Evolutionary conservation across 345 rosid genomes (phyloP).

Genomic region (Erucastrum elatum): DNA sequence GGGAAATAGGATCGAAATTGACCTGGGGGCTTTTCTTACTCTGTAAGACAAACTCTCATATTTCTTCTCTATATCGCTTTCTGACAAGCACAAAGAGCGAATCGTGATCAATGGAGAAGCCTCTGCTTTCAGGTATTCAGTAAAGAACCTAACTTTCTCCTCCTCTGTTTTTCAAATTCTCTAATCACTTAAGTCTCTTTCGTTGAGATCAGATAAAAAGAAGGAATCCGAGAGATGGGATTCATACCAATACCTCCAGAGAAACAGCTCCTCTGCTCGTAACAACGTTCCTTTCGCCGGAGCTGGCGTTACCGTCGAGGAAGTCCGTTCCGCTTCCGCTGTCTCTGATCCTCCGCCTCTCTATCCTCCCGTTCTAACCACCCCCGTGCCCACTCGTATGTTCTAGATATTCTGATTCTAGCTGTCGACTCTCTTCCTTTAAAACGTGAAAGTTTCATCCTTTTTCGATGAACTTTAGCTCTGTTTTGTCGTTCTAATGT

Average conservation of each 20-base stretch:
- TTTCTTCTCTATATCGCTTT: neutral
- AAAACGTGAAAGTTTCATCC: neutral
- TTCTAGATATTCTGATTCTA: neutral
- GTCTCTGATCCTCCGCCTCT: slow-evolving; percentile 69
- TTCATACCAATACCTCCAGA: slow-evolving; percentile 73
- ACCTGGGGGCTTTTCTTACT: slow-evolving; percentile 14
- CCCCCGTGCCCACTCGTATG: slow-evolving; percentile 67
- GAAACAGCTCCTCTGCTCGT: slow-evolving; percentile 64
- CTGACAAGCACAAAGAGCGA: neutral
- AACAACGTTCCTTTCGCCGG: slow-evolving; percentile 66
- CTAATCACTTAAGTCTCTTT: neutral
- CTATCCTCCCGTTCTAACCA: slow-evolving; percentile 66
- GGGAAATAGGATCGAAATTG: slow-evolving; percentile 4
- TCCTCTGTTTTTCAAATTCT: neutral
- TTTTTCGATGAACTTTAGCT: neutral
- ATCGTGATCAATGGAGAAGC: slow-evolving; percentile 57
- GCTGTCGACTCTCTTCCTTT: neutral
- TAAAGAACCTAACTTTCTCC: neutral
- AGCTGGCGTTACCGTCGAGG: slow-evolving; percentile 78
- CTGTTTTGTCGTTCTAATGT: neutral
- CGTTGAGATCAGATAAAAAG: slow-evolving; percentile 40
- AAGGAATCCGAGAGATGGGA: slow-evolving; percentile 60
- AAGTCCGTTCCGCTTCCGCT: slow-evolving; percentile 87
- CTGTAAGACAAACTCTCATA: slow-evolving; percentile 24
- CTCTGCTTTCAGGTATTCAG: slow-evolving; percentile 67